Evolutionary conservation across 31 red algal genomes (phyloP), one percentile per base, ranked within the genome.

Genomic region (Odonthalia washingtoniensis): DNA sequence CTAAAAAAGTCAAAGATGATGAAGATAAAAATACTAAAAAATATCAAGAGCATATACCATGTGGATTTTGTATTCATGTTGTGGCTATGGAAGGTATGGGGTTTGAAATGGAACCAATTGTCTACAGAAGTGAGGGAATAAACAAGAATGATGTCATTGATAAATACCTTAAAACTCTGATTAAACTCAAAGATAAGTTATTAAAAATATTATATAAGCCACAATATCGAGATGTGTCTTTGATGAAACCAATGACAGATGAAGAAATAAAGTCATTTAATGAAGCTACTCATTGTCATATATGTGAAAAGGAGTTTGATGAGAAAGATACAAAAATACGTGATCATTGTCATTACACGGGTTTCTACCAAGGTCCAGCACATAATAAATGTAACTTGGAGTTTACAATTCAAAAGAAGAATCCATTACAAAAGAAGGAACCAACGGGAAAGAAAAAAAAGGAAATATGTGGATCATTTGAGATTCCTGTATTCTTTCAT

Each of bases 401-500:
- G 42, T 44, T 44, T 44, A 44, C 42, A 44, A 44, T 44, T 44
- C 42, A 44, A 44, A 44, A 44, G 42, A 44, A 44, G 42, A 44
- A 44, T 44, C 42, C 42, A 44, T 35, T 33, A 67, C 64, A 67
- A 35, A 67, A 35, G 30, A 67, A 67, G 33, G 64, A 67, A 67
- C 64, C 27, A 35, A 67, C 64, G 30, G 64, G 64, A 67, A 67
- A 67, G 33, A 67, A 44, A 44, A 44, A 44, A 44, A 44, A 44
- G 42, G 42, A 44, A 44, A 44, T 44, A 44, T 44, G 42, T 44
- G 42, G 42, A 44, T 44, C 42, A 44, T 44, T 44, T 44, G 42
- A 44, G 42, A 35, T 67, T 67, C 64, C 64, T 33, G 64, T 67
- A 67, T 67, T 67, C 64, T 67, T 35, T 67, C 64, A 67, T 35